These are phyloP conservation scores for Mycosphaerella sp. DNA, from an alignment of 2,329 filamentous ascomycete genomes.

Conservation along the genomic window DNA sequence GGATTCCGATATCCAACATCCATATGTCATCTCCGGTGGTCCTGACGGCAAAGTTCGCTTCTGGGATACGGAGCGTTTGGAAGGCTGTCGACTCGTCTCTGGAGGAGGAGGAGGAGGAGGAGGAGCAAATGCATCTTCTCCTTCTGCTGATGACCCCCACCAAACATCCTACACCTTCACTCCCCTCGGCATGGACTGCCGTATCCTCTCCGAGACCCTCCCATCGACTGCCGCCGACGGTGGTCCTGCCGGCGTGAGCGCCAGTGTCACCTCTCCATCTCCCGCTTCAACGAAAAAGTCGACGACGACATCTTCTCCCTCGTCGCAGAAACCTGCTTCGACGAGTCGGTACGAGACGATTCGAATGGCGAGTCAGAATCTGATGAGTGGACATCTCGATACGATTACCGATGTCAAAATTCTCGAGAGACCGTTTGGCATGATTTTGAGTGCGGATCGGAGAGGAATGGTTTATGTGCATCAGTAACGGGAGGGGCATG, in stretches of 20 bases:
- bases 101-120: conserved; percentile 50
- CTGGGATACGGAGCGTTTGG: conserved; percentile 78
- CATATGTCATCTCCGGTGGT: conserved; percentile 80
- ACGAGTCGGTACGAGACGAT: conserved; percentile 66
- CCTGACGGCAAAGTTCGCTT: conserved; percentile 87
- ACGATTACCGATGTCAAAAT: conserved; percentile 81
- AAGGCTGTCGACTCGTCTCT: conserved; percentile 73
- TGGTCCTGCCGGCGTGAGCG: conserved; percentile 5
- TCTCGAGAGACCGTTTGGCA: conserved; percentile 81
- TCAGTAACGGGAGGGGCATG: conserved; percentile 37
- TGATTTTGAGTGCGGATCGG: conserved; percentile 86
- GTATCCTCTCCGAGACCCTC: conserved; percentile 35
- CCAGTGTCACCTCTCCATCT: conserved; percentile 21
- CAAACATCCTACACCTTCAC: conserved; percentile 62
- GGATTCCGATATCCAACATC: conserved; percentile 63
- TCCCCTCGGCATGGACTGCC: conserved; percentile 38
- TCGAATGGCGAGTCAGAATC: conserved; percentile 75
- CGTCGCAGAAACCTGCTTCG: conserved; percentile 5
- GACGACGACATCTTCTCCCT: background rate
- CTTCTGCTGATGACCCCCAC: conserved; percentile 26
- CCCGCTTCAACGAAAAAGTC: conserved; percentile 35
- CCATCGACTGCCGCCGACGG: conserved; percentile 17
- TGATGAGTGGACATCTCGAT: conserved; percentile 82
- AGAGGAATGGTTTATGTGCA: conserved; percentile 85
- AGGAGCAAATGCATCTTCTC: no score